Evolutionary conservation across 345 rosid species (phyloP), one percentile per base, ranked within the genome.

Genomic region (Ceriops decandra): DNA sequence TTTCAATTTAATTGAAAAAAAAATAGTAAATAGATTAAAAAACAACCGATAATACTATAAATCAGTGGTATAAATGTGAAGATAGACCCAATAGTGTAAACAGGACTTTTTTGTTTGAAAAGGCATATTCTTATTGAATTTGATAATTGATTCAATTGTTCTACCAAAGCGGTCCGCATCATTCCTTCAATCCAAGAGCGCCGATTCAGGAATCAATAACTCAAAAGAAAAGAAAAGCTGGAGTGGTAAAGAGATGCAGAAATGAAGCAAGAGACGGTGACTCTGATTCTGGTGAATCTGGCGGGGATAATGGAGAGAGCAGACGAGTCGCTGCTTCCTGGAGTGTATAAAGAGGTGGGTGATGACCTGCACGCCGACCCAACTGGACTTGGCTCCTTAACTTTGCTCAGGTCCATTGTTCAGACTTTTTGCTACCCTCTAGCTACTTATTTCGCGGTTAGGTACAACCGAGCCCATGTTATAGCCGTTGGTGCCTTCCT

Each of bases 271-370:
- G 75, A 76, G 47, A 57, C 60, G 7, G 19, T 76, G 38, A 71
- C 76, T 5, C 57, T 71, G 61, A 8, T 66, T 7, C 61, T 67
- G 69, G 76, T 67, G 54, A 76, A 71, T 57, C 60, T 67, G 26
- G 80, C 76, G 7, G 80, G 75, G 69, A 71, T 76, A 28, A 76
- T 76, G 79, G 75, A 71, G 57, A 71, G 75, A 56, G 75, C 75
- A 6, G 79, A 76, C 59, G 79, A 71, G 20, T 71, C 79, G 11
- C 49, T 76, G 61, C 60, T 76, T 2, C 75, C 72, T 2, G 75
- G 65, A 2, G 75, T 76, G 4, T 70, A 70, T 57, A 70, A 66
- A 61, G 79, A 76, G 67, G 79, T 66, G 30, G 79, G 79, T 31
- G 71, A 68, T 27, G 75, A 69, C 35, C 36, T 76, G 11, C 75